Base-by-base conservation (phyloP, 805 yeast genomes). In the Sugiyamaella marilandica region DNA sequence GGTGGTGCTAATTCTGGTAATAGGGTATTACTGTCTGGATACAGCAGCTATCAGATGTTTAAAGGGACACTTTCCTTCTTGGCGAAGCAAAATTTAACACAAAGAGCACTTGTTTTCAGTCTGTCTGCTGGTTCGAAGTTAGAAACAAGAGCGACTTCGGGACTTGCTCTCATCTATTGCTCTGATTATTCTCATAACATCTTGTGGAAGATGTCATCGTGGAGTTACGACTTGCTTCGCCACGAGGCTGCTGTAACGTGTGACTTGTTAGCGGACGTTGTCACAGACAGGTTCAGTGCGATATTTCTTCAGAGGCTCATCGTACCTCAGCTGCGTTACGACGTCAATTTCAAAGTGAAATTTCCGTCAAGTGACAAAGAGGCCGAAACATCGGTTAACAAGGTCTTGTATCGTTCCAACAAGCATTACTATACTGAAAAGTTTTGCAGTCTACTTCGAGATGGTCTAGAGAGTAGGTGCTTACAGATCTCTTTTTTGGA, bases 41-140 rank as follows among this genome's bases (percentile, higher is more conserved):
- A 86, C 67, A 89, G 96, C 2, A 85, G 95, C 19, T 94, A 90
- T 66, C 99, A 94, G 71, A 73, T 94, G 49, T 94, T 94, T 74
- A 91, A 88, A 66, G 97, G 95, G 65, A 82, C 87, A 1, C 76
- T 94, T 52, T 82, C 82, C 61, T 91, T 85, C 64, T 65, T 92
- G 55, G 95, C 97, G 2, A 80, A 87, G 2, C 83, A 84, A 76
- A 95, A 90, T 67, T 69, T 91, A 78, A 50, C 36, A 18, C 26
- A 34, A 10, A 63, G 73, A 33, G 48, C 24, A 9, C 43, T 60
- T 8, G 45, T 52, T 1, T 59, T 61, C 41, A 44, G 49, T 13
- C 49, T 32, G 10, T 4, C 26, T 2, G 21, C 37, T 4, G 34
- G 39, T 29, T 43, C 52, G 11, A 48, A 45, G 31, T 14, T 45